These are phyloP conservation scores for Colletotrichum scovillei DNA, from an alignment of 2,329 filamentous ascomycete genomes.

Conservation along the genomic window DNA sequence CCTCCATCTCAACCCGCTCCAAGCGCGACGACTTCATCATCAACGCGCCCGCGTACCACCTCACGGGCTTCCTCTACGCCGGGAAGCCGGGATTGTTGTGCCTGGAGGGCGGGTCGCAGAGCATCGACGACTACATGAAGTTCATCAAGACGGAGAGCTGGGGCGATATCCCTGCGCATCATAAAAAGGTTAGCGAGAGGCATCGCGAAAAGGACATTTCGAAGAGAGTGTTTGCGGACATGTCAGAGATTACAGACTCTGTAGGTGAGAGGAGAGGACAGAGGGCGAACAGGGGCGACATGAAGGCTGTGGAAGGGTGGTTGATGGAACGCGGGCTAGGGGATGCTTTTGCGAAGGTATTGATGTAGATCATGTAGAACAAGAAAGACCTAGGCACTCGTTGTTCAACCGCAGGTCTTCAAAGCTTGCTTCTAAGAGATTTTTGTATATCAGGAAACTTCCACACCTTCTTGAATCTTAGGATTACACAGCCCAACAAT, in stretches of 20 bases:
- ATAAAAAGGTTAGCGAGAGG: conserved; percentile 72
- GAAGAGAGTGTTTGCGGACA: conserved; percentile 60
- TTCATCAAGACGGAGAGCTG: conserved; percentile 73
- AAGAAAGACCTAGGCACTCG: too few species aligned
- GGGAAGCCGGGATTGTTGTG: conserved; percentile 69
- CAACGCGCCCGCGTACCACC: conserved; percentile 60
- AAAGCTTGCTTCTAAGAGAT: background rate
- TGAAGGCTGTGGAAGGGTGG: conserved; percentile 64
- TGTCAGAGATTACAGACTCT: conserved; percentile 66
- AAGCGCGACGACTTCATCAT: conserved; percentile 69
- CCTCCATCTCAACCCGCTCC: conserved; percentile 67
- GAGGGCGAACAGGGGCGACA: conserved; percentile 62
- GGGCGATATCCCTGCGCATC: conserved; percentile 70
- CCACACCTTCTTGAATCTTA: background rate
- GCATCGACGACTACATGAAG: conserved; percentile 69
- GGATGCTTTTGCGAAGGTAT: conserved; percentile 56
- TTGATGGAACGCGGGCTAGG: conserved; percentile 56
- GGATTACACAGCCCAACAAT: background rate
- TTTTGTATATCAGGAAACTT: background rate
- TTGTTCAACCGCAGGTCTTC: too few species aligned
- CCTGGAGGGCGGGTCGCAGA: conserved; percentile 57
- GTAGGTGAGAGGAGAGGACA: conserved; percentile 59
- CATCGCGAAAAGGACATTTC: conserved; percentile 53
- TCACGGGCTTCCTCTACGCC: conserved; percentile 70
- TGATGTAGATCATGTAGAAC: conserved; percentile 40